Conservation (phyloP, 2,329 filamentous ascomycete genomes). For the Ophiocordyceps camponoti-floridani region DNA sequence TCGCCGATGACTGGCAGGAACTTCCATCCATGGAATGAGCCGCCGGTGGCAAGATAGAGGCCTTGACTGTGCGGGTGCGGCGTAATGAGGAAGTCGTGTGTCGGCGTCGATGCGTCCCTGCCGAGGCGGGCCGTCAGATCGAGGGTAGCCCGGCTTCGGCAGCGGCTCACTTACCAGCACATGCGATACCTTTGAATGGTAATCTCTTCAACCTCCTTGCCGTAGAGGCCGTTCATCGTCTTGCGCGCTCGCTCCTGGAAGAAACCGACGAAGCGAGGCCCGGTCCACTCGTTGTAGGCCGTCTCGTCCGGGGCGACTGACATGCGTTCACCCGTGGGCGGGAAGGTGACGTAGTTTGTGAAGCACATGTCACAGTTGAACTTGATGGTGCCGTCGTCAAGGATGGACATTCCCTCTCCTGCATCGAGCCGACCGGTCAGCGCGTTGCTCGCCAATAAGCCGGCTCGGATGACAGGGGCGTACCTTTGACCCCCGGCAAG, state of each 20-base stretch:
- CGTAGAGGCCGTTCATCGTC: conserved; percentile 23
- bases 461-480: conserved; percentile 3
- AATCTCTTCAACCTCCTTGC: conserved; percentile 18
- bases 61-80: conserved; percentile 29
- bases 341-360: conserved; percentile 30
- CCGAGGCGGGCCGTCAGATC: neutral
- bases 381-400: conserved; percentile 33
- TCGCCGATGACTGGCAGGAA: conserved; percentile 44
- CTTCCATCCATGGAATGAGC: conserved; percentile 48
- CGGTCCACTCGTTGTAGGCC: conserved; percentile 23
- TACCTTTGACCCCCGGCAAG: conserved; percentile 21
- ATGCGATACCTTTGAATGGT: conserved; percentile 24
- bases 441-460: neutral
- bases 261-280: conserved; percentile 18
- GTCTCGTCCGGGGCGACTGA: conserved; percentile 27
- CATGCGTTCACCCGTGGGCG: conserved; percentile 29
- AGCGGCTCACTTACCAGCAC: conserved; percentile 20
- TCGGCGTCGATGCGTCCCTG: conserved; percentile 44
- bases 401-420: conserved; percentile 26
- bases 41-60: conserved; percentile 41
- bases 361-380: conserved; percentile 43
- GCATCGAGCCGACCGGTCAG: neutral
- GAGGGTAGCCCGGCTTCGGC: neutral
- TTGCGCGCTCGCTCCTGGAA: conserved; percentile 24
- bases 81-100: conserved; percentile 43